Conservation (phyloP, 345 rosid species). For the Combretum micranthum region DNA sequence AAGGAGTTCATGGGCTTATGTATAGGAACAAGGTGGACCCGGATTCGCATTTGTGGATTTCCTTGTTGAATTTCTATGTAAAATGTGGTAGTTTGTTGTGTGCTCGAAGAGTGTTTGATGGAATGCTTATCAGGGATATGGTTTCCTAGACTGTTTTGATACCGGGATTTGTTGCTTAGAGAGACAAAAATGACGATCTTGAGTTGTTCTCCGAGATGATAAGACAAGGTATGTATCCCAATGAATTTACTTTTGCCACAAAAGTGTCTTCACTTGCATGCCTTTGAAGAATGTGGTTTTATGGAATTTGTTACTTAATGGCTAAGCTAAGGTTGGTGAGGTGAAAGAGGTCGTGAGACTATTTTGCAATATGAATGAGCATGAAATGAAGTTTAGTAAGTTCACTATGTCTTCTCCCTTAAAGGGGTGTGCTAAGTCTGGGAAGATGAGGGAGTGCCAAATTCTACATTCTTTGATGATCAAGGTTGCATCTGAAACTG, state of each 20-base stretch:
- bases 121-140: conserved; percentile 34
- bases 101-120: conserved; percentile 28
- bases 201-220: conserved; percentile 22
- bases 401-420: conserved; percentile 30
- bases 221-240: conserved; percentile 28
- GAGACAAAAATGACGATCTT: conserved; percentile 17
- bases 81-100: conserved; percentile 21
- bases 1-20: conserved; percentile 22
- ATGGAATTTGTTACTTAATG: conserved; percentile 40
- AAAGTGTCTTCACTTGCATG: conserved; percentile 24
- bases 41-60: conserved; percentile 36
- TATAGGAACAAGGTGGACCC: conserved; percentile 15
- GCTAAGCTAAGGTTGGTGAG: conserved; percentile 28
- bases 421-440: conserved; percentile 28
- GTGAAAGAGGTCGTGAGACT: conserved; percentile 21
- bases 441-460: conserved; percentile 25
- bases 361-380: conserved; percentile 27
- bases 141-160: conserved; percentile 40
- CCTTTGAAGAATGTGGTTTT: conserved; percentile 30
- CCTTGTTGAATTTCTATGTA: conserved; percentile 27
- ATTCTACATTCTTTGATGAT: conserved; percentile 32
- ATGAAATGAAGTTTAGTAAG: conserved; percentile 23
- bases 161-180: conserved; percentile 25
- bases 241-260: conserved; percentile 27
- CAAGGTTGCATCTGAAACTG: conserved; percentile 27